Conservation (phyloP, 169 alveolate species). For the Amoebophrya sp. region DNA sequence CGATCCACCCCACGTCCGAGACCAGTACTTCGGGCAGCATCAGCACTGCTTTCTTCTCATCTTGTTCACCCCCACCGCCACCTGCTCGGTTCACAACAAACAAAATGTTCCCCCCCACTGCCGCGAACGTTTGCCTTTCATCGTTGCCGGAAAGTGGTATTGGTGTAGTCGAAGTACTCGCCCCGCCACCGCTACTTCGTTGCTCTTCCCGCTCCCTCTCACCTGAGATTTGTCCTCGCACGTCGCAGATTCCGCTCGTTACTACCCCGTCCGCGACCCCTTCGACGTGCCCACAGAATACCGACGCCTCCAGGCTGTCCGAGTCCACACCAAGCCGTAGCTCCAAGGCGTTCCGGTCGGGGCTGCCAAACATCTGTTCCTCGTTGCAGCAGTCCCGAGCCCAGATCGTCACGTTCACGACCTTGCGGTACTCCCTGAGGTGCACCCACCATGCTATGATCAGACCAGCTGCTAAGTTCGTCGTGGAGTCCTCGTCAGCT, state of each 20-base stretch:
- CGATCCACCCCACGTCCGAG: neutral
- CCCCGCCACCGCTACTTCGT: too few species aligned
- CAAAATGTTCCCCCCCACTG: neutral
- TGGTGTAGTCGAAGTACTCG: too few species aligned
- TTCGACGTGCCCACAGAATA: neutral
- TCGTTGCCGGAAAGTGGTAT: too few species aligned
- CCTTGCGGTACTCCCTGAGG: neutral
- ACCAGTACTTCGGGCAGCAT: neutral
- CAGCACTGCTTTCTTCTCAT: neutral
- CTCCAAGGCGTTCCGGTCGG: neutral
- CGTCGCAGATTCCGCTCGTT: neutral
- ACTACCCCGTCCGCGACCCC: neutral
- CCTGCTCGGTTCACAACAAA: neutral
- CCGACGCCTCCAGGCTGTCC: neutral
- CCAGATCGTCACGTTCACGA: neutral
- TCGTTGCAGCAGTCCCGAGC: neutral
- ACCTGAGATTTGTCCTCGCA: neutral
- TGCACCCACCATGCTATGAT: conserved; percentile 9
- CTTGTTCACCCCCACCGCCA: too few species aligned
- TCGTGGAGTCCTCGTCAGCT: too few species aligned
- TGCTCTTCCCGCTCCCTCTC: neutral
- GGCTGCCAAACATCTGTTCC: neutral
- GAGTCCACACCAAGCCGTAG: neutral
- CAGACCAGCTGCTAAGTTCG: too few species aligned
- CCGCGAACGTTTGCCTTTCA: neutral